Base-by-base conservation (phyloP, 2,329 filamentous ascomycete species). In the Colletotrichum orchidophilum region DNA sequence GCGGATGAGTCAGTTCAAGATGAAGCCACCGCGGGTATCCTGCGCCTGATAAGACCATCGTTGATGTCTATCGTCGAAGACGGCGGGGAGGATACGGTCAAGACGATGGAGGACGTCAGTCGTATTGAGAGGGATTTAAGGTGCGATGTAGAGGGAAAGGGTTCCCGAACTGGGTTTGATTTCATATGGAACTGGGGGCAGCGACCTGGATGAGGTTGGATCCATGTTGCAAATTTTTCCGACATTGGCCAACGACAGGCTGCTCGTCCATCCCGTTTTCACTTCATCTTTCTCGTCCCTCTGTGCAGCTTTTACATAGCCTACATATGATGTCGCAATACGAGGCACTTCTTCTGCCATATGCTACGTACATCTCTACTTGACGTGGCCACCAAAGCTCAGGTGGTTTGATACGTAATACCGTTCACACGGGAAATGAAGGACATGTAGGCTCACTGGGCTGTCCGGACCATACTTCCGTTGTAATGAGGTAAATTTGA, bases 131-230 rank as follows among this genome's bases (percentile, higher is more conserved):
- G 18, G 54, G 61, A 33, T 4, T 50, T 72, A n/a, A n/a, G 4
- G 4, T 52, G 35, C 11, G 66, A 65, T 18, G 50, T 61, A 5
- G 53, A 70, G 18, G 46, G 57, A 26, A 59, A 46, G 8, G 58
- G 53, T 5, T 58, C 62, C 21, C 68, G 66, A 18, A 12, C 68
- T 13, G 64, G 68, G 11, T 18, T 63, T 15, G 13, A 68, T 24
- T 68, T 53, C 52, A 53, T 63, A 53, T 68, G 63, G 64, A 35
- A 58, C 8, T 63, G 64, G 68, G 68, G 64, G 2, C 68, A 71
- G 33, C 15, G 52, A 7, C 33, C 58, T 1, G 26, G 11, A 11
- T 70, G 24, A 65, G 26, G n/a, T 18, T 33, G 39, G 33, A 3
- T 35, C 11, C 13, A 8, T n/a, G 6, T 18, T n/a, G 9, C 39